phyloP scores from a whole-genome alignment of 768 basidiomycete genomes.

The Scleroderma citrinum region DNA sequence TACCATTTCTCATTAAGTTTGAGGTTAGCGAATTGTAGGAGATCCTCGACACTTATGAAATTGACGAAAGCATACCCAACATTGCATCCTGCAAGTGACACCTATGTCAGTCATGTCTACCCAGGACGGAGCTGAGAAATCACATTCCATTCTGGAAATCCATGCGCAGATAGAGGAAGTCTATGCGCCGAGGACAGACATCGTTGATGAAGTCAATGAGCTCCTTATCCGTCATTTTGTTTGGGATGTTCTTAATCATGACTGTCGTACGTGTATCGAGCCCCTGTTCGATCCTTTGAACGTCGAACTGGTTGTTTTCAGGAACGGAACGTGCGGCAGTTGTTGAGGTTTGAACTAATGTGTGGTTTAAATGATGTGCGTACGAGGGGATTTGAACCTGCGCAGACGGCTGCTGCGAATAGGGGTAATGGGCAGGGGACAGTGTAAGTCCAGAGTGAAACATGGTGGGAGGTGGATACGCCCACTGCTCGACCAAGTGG shows the following conservation, averaged over 20 bases:
- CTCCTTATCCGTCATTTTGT: slow-evolving; percentile 81
- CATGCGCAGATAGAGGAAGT: slow-evolving; percentile 86
- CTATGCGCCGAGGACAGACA: slow-evolving; percentile 71
- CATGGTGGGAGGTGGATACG: slow-evolving; percentile 19
- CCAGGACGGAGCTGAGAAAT: background rate
- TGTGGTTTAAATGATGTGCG: slow-evolving; percentile 11
- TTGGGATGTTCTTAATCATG: slow-evolving; percentile 91
- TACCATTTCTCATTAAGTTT: slow-evolving; percentile 81
- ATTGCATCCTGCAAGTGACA: slow-evolving; percentile 53
- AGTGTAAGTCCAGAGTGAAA: slow-evolving; percentile 23
- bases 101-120: slow-evolving; percentile 5
- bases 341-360: slow-evolving; percentile 18
- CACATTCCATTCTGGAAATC: slow-evolving; percentile 72
- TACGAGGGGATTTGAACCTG: slow-evolving; percentile 14
- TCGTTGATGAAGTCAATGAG: slow-evolving; percentile 59
- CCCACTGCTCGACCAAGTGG: slow-evolving; percentile 24
- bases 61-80: slow-evolving; percentile 88
- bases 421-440: slow-evolving; percentile 22
- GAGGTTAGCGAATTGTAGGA: slow-evolving; percentile 67
- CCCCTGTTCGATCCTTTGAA: slow-evolving; percentile 70
- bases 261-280: slow-evolving; percentile 78
- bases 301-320: slow-evolving; percentile 56
- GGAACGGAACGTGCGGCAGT: slow-evolving; percentile 23
- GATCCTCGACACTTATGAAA: slow-evolving; percentile 73
- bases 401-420: slow-evolving; percentile 15